Evolutionary conservation across 2,329 filamentous ascomycete species (phyloP).

Genomic region (Botryosphaeria dothidea): DNA sequence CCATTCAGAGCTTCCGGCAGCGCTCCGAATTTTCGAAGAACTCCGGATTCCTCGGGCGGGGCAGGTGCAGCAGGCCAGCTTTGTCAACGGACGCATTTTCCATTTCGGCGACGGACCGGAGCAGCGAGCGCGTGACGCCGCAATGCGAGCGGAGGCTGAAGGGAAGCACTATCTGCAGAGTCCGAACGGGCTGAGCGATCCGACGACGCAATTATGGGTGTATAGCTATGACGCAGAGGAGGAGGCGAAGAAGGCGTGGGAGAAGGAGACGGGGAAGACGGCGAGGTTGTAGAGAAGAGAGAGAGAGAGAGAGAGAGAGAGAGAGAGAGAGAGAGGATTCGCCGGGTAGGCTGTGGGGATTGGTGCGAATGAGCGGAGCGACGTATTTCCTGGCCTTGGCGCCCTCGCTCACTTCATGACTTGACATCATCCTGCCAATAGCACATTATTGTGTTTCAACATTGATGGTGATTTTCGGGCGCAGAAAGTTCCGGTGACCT

Average conservation of each 20-base stretch:
- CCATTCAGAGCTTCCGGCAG: slow-evolving; percentile 29
- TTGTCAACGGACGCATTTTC: slow-evolving; percentile 51
- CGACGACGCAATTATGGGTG: slow-evolving; percentile 8
- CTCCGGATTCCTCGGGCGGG: slow-evolving; percentile 37
- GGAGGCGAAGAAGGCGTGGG: slow-evolving; percentile 14
- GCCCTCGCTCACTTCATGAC: not conserved
- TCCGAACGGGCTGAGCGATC: slow-evolving; percentile 5
- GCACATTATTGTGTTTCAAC: too few relatives aligned
- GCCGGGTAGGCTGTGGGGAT: too few relatives aligned
- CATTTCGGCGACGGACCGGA: slow-evolving; percentile 36
- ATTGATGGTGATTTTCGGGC: too few relatives aligned
- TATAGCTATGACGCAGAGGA: slow-evolving; percentile 7
- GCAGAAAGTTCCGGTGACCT: too few relatives aligned
- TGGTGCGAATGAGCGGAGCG: not conserved
- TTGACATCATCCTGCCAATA: too few relatives aligned
- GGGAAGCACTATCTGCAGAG: not conserved
- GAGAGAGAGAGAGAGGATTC: not conserved
- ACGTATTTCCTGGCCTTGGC: slow-evolving; percentile 7
- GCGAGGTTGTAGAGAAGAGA: not conserved
- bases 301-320: not conserved
- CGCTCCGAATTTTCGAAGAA: slow-evolving; percentile 41
- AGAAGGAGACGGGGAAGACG: slow-evolving; percentile 23
- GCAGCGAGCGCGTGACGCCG: slow-evolving; percentile 26
- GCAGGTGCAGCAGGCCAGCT: slow-evolving; percentile 48
- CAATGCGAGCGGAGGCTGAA: slow-evolving; percentile 22